phyloP scores from a whole-genome alignment of 2,329 filamentous ascomycete genomes.

The Eurotiales sp. region DNA sequence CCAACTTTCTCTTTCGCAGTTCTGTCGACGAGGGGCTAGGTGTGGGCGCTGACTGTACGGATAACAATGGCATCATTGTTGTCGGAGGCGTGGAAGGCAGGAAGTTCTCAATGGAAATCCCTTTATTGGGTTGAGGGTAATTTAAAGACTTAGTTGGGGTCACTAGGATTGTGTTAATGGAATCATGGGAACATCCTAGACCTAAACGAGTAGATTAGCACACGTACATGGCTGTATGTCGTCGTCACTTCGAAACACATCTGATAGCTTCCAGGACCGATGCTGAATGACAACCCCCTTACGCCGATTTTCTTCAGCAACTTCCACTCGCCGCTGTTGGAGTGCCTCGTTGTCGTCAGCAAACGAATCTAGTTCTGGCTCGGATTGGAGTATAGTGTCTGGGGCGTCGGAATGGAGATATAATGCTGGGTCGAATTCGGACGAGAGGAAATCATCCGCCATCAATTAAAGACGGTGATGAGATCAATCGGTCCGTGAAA shows the following conservation, averaged over 20 bases:
- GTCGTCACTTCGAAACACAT: slow-evolving; percentile 42
- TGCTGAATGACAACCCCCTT: slow-evolving; percentile 42
- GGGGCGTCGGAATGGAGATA: slow-evolving; percentile 46
- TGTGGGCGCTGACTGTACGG: slow-evolving; percentile 20
- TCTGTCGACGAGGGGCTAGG: slow-evolving; percentile 31
- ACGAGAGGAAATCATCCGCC: slow-evolving; percentile 31
- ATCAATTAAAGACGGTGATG: slow-evolving; percentile 9
- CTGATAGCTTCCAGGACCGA: slow-evolving; percentile 39
- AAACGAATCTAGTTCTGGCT: slow-evolving; percentile 29
- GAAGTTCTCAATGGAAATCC: slow-evolving; percentile 16
- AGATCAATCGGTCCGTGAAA: neutral
- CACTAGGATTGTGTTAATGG: slow-evolving; percentile 23
- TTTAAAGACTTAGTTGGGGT: slow-evolving; percentile 33
- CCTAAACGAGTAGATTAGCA: neutral
- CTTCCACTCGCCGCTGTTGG: slow-evolving; percentile 26
- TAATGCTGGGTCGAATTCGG: slow-evolving; percentile 51
- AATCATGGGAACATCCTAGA: neutral
- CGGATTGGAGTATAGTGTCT: slow-evolving; percentile 18
- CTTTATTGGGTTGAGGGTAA: slow-evolving; percentile 15
- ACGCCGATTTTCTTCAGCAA: slow-evolving; percentile 25
- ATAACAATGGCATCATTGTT: slow-evolving; percentile 39
- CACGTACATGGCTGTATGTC: slow-evolving; percentile 33
- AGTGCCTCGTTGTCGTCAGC: slow-evolving; percentile 41
- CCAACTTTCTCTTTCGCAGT: slow-evolving; percentile 40
- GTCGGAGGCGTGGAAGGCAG: slow-evolving; percentile 33